Evolutionary conservation across 1,284 basidiomycete genomes (phyloP).

Genomic region (Tranzscheliella williamsii): DNA sequence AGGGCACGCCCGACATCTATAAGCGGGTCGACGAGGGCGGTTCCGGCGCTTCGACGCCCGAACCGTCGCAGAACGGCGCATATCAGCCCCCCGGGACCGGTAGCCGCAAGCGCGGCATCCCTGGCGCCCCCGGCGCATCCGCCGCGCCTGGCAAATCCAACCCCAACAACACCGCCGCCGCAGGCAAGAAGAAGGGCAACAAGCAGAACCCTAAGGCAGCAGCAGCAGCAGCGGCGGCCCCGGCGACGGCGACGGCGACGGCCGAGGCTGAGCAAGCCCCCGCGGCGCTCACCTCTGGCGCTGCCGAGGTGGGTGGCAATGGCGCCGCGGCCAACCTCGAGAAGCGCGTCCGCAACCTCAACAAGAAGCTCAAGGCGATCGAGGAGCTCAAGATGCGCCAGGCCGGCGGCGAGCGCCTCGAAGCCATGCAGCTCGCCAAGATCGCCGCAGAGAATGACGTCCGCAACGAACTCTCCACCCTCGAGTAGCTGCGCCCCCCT

Average conservation of each 20-base stretch:
- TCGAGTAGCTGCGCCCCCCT: conserved; percentile 62
- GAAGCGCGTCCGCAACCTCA: conserved; percentile 73
- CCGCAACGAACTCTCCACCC: conserved; percentile 72
- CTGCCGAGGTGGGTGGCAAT: conserved; percentile 45
- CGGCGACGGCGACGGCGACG: conserved; percentile 1
- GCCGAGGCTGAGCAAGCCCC: conserved; percentile 4
- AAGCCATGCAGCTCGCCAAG: conserved; percentile 92
- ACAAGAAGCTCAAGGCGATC: conserved; percentile 92
- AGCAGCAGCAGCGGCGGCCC: conserved; percentile 4
- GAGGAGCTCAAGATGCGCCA: conserved; percentile 90
- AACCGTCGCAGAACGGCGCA: conserved; percentile 15
- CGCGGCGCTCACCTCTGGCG: conserved; percentile 12
- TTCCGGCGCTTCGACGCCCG: conserved; percentile 29
- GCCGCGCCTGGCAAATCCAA: conserved; percentile 3
- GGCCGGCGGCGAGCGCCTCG: conserved; percentile 81
- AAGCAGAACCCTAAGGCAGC: conserved; percentile 4
- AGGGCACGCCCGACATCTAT: conserved; percentile 79
- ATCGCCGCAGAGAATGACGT: conserved; percentile 86
- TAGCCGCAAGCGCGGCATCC: conserved; percentile 37
- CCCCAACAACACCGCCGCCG: not conserved
- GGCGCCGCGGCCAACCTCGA: conserved; percentile 49
- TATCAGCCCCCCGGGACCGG: conserved; percentile 40
- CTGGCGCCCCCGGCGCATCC: conserved; percentile 37
- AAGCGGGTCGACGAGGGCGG: conserved; percentile 81
- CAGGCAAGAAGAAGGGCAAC: conserved; percentile 27